A percentile compares a stretch with the other conserved stretches of the same genome.
Conservation (phyloP, 169 alveolate species). For the Plasmodium inui region DNA sequence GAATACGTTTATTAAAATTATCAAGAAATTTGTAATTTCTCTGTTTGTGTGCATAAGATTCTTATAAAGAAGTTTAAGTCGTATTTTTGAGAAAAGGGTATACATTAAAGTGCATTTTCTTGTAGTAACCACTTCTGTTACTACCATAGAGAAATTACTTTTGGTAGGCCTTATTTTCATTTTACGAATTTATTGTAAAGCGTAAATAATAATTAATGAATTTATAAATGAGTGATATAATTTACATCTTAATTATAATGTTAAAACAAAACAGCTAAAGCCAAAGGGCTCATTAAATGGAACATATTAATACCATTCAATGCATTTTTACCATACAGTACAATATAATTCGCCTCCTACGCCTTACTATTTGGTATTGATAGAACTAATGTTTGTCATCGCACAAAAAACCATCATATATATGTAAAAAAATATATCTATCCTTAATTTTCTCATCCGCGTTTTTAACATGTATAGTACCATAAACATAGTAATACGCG, state of each 20-base stretch:
- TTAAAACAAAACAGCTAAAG: not conserved
- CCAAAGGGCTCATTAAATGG: not conserved
- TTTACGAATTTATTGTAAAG: not conserved
- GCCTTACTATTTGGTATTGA: not conserved
- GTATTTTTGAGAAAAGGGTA: not conserved
- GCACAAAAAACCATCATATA: not conserved
- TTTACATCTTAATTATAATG: not conserved
- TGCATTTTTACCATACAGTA: not conserved
- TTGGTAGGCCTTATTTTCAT: not conserved
- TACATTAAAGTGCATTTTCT: not conserved
- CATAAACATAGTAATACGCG: not conserved
- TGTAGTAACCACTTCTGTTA: not conserved
- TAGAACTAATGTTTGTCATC: not conserved
- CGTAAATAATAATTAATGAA: not conserved
- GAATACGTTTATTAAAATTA: not conserved
- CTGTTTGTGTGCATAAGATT: not conserved
- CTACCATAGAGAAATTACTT: not conserved
- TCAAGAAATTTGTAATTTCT: not conserved
- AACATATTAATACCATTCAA: not conserved
- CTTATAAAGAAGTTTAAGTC: not conserved
- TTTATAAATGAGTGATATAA: not conserved
- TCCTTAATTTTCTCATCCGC: not conserved
- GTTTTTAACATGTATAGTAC: not conserved
- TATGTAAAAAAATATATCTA: not conserved
- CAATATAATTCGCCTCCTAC: not conserved